Percentiles rank a stretch among this genome's conserved stretches.
Conservation (phyloP, 2,329 filamentous ascomycete species). For the Scolecobasidium constrictum region DNA sequence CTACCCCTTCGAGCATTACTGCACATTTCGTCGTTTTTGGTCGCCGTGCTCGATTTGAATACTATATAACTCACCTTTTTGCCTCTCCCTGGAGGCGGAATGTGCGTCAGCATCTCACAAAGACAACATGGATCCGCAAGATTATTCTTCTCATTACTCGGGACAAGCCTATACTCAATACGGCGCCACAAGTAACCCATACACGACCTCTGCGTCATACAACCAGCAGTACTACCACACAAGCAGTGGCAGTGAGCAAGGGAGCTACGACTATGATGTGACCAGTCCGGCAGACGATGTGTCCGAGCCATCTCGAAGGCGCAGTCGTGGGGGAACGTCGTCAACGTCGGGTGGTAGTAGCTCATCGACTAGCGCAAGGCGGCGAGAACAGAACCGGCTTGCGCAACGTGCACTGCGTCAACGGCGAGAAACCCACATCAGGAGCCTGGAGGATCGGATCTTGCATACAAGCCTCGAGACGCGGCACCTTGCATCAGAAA, state of each 20-base stretch:
- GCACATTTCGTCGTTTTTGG: no score
- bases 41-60: no score
- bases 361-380: constrained; percentile 1
- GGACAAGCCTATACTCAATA: background rate
- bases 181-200: background rate
- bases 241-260: background rate
- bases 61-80: no score
- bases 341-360: constrained; percentile 1
- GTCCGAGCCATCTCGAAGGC: background rate
- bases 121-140: background rate
- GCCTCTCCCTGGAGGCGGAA: no score
- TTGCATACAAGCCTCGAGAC: constrained; percentile 7
- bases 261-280: background rate
- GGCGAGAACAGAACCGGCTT: constrained; percentile 9
- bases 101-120: no score
- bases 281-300: background rate
- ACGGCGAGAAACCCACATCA: constrained; percentile 6
- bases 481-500: constrained; percentile 7
- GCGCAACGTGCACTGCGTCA: constrained; percentile 8
- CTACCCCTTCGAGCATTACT: no score
- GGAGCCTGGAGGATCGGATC: constrained; percentile 6
- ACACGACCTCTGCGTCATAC: background rate
- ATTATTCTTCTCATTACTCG: constrained; percentile 1
- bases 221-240: background rate
- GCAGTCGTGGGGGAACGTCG: background rate